phyloP scores from a whole-genome alignment of 805 yeast species.

The Blastobotrys mokoenaii region DNA sequence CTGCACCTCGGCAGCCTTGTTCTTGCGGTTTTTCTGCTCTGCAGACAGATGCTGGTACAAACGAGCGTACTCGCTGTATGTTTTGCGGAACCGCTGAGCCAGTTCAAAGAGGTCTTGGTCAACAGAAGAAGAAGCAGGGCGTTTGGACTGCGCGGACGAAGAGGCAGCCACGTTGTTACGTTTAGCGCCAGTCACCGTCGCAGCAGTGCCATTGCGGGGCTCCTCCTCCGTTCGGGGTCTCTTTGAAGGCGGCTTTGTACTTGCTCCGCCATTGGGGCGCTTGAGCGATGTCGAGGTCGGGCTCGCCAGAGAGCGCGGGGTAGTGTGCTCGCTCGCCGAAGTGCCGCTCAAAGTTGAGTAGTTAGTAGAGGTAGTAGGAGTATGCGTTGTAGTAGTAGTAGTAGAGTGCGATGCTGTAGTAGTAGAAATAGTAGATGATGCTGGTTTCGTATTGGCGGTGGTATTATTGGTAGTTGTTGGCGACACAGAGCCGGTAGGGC shows the following conservation, averaged over 20 bases:
- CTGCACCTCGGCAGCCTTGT: constrained; percentile 28
- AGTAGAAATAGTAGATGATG: background rate
- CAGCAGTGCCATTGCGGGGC: constrained; percentile 1
- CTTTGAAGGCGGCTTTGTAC: background rate
- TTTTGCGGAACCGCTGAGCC: constrained; percentile 39
- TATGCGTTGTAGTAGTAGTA: constrained; percentile 1
- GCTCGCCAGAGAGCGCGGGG: background rate
- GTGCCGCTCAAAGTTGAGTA: background rate
- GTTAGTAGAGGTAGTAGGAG: background rate
- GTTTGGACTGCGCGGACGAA: background rate
- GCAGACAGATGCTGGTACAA: constrained; percentile 32
- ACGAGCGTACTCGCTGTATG: constrained; percentile 41
- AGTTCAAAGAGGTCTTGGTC: constrained; percentile 33
- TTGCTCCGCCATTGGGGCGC: background rate
- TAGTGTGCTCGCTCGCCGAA: background rate
- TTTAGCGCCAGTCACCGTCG: constrained; percentile 6
- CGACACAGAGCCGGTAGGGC: constrained; percentile 1
- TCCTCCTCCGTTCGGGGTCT: background rate
- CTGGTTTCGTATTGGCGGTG: background rate
- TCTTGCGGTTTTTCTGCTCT: constrained; percentile 13
- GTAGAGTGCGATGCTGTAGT: background rate
- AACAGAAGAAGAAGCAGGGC: background rate
- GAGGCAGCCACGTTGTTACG: constrained; percentile 1
- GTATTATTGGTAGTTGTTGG: background rate
- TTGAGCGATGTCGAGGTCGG: background rate